Conservation (phyloP, 2,329 filamentous ascomycete species). For the Neodidymelliopsis sp. region DNA sequence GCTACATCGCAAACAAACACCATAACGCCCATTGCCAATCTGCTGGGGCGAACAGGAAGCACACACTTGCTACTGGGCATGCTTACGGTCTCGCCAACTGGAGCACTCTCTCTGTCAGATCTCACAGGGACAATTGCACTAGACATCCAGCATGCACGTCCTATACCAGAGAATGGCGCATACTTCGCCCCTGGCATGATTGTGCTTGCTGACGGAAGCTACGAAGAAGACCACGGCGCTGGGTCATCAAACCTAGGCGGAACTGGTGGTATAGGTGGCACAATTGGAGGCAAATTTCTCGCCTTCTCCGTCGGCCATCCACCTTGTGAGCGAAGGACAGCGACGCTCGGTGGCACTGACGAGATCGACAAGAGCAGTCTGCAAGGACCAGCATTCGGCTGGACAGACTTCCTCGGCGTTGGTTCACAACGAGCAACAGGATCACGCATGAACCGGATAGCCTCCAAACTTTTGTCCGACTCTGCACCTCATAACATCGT, state of each 20-base stretch:
- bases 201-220: slow-evolving; percentile 92
- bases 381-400: slow-evolving; percentile 71
- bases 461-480: slow-evolving; percentile 68
- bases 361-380: slow-evolving; percentile 50
- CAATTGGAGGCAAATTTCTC: slow-evolving; percentile 89
- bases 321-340: slow-evolving; percentile 83
- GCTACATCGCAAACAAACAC: slow-evolving; percentile 69
- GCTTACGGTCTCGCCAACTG: slow-evolving; percentile 80
- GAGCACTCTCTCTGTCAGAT: slow-evolving; percentile 83
- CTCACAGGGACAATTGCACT: slow-evolving; percentile 86
- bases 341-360: slow-evolving; percentile 75
- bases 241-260: slow-evolving; percentile 69
- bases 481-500: slow-evolving; percentile 63
- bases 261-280: slow-evolving; percentile 83
- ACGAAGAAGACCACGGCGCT: slow-evolving; percentile 87
- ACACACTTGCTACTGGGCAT: slow-evolving; percentile 88
- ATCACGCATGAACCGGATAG: slow-evolving; percentile 80
- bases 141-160: slow-evolving; percentile 80
- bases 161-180: slow-evolving; percentile 83
- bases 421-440: slow-evolving; percentile 89
- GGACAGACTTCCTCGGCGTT: slow-evolving; percentile 94
- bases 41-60: slow-evolving; percentile 79
- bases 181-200: slow-evolving; percentile 98
- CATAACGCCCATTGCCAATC: slow-evolving; percentile 82
- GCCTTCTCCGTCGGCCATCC: slow-evolving; percentile 91